These are phyloP conservation scores for Myxozyma sirexii DNA, from an alignment of 805 yeast genomes.

Conservation along the genomic window DNA sequence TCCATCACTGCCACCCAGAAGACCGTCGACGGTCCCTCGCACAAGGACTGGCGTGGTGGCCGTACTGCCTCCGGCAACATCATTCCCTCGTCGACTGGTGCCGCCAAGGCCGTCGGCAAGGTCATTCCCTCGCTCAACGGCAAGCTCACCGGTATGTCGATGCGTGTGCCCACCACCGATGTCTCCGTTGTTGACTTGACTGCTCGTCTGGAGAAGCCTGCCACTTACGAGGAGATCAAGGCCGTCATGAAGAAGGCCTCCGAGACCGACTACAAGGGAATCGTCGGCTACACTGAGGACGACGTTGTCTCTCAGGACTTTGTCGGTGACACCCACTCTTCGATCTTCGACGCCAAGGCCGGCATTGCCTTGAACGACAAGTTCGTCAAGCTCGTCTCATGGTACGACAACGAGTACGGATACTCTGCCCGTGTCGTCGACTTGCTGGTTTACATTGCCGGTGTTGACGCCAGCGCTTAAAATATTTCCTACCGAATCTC, in stretches of 20 bases:
- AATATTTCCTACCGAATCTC: neutral
- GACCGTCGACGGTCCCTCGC: conserved; percentile 96
- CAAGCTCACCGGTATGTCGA: conserved; percentile 90
- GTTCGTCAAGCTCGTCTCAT: conserved; percentile 87
- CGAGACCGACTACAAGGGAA: conserved; percentile 76
- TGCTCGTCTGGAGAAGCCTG: conserved; percentile 72
- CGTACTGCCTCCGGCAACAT: conserved; percentile 95
- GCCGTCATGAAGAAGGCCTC: conserved; percentile 74
- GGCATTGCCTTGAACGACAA: conserved; percentile 85
- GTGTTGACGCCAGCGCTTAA: conserved; percentile 44
- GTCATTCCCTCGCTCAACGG: conserved; percentile 90
- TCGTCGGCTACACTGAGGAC: conserved; percentile 89
- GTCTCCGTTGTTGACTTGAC: conserved; percentile 94
- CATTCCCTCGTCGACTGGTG: conserved; percentile 95
- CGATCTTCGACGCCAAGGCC: conserved; percentile 88
- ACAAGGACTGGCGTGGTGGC: conserved; percentile 99
- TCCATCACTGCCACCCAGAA: conserved; percentile 95
- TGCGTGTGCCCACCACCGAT: conserved; percentile 92
- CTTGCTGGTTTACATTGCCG: conserved; percentile 78
- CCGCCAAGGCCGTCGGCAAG: conserved; percentile 97
- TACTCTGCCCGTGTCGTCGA: conserved; percentile 96
- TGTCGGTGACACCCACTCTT: conserved; percentile 79
- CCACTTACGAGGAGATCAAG: conserved; percentile 83
- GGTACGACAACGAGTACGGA: conserved; percentile 97
- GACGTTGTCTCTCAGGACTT: conserved; percentile 91